phyloP scores from a whole-genome alignment of 2,329 filamentous ascomycete species.

The Cryphonectria naterciae region DNA sequence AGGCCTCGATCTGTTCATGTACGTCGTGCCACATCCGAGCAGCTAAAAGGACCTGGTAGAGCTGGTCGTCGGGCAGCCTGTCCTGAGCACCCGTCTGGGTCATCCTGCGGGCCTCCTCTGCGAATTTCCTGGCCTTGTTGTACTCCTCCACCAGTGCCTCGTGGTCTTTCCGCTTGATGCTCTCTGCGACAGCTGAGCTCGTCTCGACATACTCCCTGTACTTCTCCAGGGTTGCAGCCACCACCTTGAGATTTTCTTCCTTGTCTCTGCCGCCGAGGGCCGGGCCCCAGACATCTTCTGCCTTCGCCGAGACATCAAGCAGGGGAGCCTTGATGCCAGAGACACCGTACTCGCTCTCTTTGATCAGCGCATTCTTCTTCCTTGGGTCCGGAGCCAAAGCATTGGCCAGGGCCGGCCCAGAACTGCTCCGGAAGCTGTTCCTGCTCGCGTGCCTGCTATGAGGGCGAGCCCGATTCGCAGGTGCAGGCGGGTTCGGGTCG shows the following conservation, averaged over 20 bases:
- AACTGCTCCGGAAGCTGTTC: slow-evolving; percentile 62
- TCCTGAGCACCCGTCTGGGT: slow-evolving; percentile 57
- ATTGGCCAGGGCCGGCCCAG: slow-evolving; percentile 42
- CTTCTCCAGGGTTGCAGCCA: slow-evolving; percentile 75
- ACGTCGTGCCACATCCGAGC: slow-evolving; percentile 96
- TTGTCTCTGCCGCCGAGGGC: slow-evolving; percentile 89
- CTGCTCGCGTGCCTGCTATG: slow-evolving; percentile 73
- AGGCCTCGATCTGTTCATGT: slow-evolving; percentile 79
- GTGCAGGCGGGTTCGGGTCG: slow-evolving; percentile 52
- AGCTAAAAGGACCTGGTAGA: slow-evolving; percentile 85
- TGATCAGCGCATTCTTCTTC: slow-evolving; percentile 87
- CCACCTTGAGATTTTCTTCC: slow-evolving; percentile 81
- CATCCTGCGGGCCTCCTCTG: slow-evolving; percentile 75
- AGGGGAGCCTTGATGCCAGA: slow-evolving; percentile 86
- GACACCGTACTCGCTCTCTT: slow-evolving; percentile 91
- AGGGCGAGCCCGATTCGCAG: slow-evolving; percentile 41
- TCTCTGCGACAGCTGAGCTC: slow-evolving; percentile 75
- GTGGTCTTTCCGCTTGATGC: slow-evolving; percentile 89
- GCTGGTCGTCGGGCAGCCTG: slow-evolving; percentile 73
- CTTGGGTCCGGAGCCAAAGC: slow-evolving; percentile 56
- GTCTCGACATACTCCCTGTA: slow-evolving; percentile 84
- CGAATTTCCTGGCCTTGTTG: slow-evolving; percentile 77
- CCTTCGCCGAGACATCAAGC: slow-evolving; percentile 88
- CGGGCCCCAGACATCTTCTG: slow-evolving; percentile 96
- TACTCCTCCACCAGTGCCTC: slow-evolving; percentile 88